Conservation (phyloP, 2,329 filamentous ascomycete species). For the Fusarium nanum region DNA sequence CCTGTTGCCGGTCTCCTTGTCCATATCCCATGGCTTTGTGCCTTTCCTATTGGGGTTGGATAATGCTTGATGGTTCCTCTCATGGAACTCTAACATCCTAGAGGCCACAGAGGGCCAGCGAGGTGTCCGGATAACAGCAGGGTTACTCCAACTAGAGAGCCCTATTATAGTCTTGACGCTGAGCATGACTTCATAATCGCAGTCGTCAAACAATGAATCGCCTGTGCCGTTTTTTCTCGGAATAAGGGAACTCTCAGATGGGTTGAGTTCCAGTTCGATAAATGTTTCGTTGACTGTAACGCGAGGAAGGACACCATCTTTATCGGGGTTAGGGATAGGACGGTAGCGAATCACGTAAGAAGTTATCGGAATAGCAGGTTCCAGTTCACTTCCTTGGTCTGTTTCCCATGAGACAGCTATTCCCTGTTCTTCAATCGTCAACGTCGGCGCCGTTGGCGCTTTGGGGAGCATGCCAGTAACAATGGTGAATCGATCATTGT, state of each 20-base stretch:
- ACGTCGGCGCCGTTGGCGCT: not conserved
- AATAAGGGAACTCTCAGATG: not conserved
- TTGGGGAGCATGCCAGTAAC: constrained; percentile 6
- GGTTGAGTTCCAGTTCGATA: not conserved
- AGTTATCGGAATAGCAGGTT: not conserved
- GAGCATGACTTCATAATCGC: not conserved
- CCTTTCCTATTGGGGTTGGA: not conserved
- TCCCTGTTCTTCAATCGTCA: not conserved
- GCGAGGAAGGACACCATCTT: not conserved
- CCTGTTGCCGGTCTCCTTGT: not conserved
- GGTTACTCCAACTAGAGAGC: not conserved
- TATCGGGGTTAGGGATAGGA: not conserved
- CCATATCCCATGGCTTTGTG: not conserved
- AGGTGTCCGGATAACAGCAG: not conserved
- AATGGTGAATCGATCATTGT: not conserved
- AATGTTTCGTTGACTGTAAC: not conserved
- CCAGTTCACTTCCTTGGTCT: not conserved
- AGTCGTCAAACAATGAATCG: not conserved
- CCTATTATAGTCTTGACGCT: not conserved
- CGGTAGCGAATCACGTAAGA: not conserved
- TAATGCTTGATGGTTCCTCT: not conserved
- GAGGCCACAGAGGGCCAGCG: constrained; percentile 2
- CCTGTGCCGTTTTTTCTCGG: not conserved
- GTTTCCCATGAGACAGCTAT: not conserved
- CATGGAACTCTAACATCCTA: not conserved